Base-by-base conservation (phyloP, 164 flowering plant genomes). In the Chimonanthus praecox region DNA sequence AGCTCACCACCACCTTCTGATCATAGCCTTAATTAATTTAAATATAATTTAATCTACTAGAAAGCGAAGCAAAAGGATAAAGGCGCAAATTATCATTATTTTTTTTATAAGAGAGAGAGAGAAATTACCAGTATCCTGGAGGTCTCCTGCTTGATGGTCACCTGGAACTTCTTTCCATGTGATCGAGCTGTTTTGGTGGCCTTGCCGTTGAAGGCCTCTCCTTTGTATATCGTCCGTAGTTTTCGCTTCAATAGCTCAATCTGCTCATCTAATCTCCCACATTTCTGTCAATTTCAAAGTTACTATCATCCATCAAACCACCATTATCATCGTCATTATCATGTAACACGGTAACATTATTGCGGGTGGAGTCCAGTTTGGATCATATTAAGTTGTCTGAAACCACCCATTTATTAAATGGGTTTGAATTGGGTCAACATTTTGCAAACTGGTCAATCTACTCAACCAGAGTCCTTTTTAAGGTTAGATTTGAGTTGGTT, bases 131-230 rank as follows among this genome's bases (percentile, higher is more conserved):
- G 83, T 77, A 90, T 84, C 75, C 97, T 85, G n/a, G 94, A 89
- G 11, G 89, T 89, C 83, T 91, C 98, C 73, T 91, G 93, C 85
- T 84, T 84, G 81, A 93, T 70, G n/a, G 97, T 85, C 71, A 91
- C 94, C 74, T 90, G 98, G 71, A 91, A 93, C 79, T 93, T 93
- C 84, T 75, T 89, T 33, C 98, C 98, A 76, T 89, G 98, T n/a
- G 97, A 90, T 4, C 98, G 90, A 0, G 97, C 97, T 4, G 94
- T 93, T 81, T 90, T 91, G 11, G 98, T 94, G 8, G 87, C 83
- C 77, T 83, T 94, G 10, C 98, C 95, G 72, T 91, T 91, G 76
- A 94, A 94, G 62, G 86, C 90, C 66, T 88, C 95, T 20, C 98
- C 98, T 78, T 89, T 87, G 71, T 84, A 78, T 33, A 94, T 94